A percentile compares a stretch with the other conserved stretches of the same genome.
phyloP scores from a whole-genome alignment of 768 basidiomycete species.

The Pleurotus citrinopileatus region DNA sequence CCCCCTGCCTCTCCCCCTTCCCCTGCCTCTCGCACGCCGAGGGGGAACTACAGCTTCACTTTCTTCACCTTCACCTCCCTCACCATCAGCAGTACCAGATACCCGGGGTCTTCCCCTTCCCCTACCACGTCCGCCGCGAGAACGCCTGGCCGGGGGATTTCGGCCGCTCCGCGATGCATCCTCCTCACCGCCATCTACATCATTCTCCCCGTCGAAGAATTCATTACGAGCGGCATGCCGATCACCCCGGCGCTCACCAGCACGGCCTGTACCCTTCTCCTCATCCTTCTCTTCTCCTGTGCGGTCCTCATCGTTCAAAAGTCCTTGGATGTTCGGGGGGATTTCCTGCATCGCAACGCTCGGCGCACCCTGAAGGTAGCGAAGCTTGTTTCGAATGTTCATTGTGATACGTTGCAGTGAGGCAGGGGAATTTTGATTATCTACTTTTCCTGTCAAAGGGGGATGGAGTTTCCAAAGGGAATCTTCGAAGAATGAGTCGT shows the following conservation, averaged over 20 bases:
- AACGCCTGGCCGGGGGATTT: conserved; percentile 10
- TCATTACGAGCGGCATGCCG: conserved; percentile 58
- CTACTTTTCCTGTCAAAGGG: conserved; percentile 85
- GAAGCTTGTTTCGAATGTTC: conserved; percentile 80
- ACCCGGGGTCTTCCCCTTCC: conserved; percentile 24
- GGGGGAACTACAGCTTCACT: conserved; percentile 27
- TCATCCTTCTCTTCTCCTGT: conserved; percentile 69
- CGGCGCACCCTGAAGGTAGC: conserved; percentile 94
- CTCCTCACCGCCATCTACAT: conserved; percentile 52
- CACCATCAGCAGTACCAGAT: conserved; percentile 10
- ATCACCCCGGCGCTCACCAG: conserved; percentile 56
- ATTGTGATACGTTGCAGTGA: conserved; percentile 87
- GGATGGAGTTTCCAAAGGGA: conserved; percentile 93
- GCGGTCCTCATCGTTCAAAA: conserved; percentile 70
- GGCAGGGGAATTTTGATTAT: conserved; percentile 86
- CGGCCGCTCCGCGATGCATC: neutral
- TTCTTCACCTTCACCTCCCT: conserved; percentile 31
- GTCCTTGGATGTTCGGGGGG: conserved; percentile 83
- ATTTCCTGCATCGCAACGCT: conserved; percentile 96
- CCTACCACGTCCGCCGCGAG: conserved; percentile 21
- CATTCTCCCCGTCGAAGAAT: conserved; percentile 70
- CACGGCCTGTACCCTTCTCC: conserved; percentile 52
- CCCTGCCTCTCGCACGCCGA: conserved; percentile 29
- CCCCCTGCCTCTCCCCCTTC: conserved; percentile 30
- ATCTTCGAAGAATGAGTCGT: conserved; percentile 91